These are phyloP conservation scores for Stentor roeselii DNA, from an alignment of 73 alveolate genomes.

Conservation along the genomic window DNA sequence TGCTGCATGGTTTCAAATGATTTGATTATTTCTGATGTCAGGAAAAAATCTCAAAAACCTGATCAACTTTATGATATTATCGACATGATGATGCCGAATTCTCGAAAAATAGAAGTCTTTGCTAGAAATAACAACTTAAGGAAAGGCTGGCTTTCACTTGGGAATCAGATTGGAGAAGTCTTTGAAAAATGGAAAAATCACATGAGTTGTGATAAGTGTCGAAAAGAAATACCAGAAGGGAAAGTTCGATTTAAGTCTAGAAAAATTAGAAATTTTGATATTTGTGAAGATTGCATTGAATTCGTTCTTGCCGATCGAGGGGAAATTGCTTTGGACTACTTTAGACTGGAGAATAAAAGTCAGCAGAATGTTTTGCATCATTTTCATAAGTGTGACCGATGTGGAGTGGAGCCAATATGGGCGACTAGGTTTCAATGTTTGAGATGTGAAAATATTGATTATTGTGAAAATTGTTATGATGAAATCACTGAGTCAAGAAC, in stretches of 20 bases:
- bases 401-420: slow-evolving; percentile 87
- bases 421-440: slow-evolving; percentile 79
- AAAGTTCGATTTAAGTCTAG: slow-evolving; percentile 60
- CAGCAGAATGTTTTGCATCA: slow-evolving; percentile 77
- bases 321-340: slow-evolving; percentile 38
- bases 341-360: slow-evolving; percentile 54
- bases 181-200: slow-evolving; percentile 69
- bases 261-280: slow-evolving; percentile 56
- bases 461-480: slow-evolving; percentile 71
- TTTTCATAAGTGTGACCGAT: slow-evolving; percentile 73
- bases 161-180: slow-evolving; percentile 81
- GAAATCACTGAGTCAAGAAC: slow-evolving; percentile 27
- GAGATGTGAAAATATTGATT: slow-evolving; percentile 75
- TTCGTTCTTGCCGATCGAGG: slow-evolving; percentile 16
- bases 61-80: slow-evolving; percentile 74
- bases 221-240: slow-evolving; percentile 45
- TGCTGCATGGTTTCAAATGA: slow-evolving; percentile 72
- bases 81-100: slow-evolving; percentile 77
- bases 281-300: slow-evolving; percentile 59
- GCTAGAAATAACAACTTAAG: slow-evolving; percentile 88
- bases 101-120: slow-evolving; percentile 77
- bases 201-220: slow-evolving; percentile 69
- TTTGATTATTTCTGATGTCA: slow-evolving; percentile 68
- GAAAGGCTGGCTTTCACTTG: slow-evolving; percentile 82
- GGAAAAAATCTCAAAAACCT: slow-evolving; percentile 82